Evolutionary conservation across 176 grass and related monocot species (phyloP), one percentile per base, ranked within the genome.

Genomic region (Alloteropsis semialata): DNA sequence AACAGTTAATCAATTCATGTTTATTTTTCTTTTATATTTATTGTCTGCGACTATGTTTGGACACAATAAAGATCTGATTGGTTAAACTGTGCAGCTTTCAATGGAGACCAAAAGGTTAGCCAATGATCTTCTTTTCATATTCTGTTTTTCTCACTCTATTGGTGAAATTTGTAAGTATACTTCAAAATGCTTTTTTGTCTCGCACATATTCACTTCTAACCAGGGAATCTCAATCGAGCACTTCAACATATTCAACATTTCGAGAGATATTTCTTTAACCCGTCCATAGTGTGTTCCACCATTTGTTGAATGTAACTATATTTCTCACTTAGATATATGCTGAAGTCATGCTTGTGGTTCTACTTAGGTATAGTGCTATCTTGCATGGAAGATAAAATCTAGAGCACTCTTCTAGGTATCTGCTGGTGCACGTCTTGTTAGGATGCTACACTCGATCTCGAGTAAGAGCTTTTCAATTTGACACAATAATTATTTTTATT

Each of bases 11-110:
- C 69, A 21, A 76, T 71, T 45, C 3, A 14, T 16, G 25, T 27
- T 36, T 46, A 14, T 42, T 28, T 81, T 8, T 54, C 34, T 33
- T 29, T 69, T 44, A 56, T 36, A 43, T 58, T 16, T 38, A 55
- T 80, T 79, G 13, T 32, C 79, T 74, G 42, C 80, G 94, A 92
- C 87, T 97, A 94, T 92, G 95, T 97, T 58, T 97, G 95, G 95
- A 94, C 88, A 74, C 88, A 91, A 89, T 92, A 97, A 84, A 90
- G 89, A 81, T 82, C 89, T 18, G 95, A 97, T 74, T 97, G 95
- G 88, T 79, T 97, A 75, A 97, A 97, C 53, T 90, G 92, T 84
- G 95, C 95, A 89, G 95, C 95, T 51, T 97, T 55, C 85, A 97
- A n/a, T 97, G 95, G 95, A 97, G 92, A 78, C 90, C 95, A 76